phyloP scores from a whole-genome alignment of 1,284 basidiomycete species.

The Paramarasmius palmivorus region DNA sequence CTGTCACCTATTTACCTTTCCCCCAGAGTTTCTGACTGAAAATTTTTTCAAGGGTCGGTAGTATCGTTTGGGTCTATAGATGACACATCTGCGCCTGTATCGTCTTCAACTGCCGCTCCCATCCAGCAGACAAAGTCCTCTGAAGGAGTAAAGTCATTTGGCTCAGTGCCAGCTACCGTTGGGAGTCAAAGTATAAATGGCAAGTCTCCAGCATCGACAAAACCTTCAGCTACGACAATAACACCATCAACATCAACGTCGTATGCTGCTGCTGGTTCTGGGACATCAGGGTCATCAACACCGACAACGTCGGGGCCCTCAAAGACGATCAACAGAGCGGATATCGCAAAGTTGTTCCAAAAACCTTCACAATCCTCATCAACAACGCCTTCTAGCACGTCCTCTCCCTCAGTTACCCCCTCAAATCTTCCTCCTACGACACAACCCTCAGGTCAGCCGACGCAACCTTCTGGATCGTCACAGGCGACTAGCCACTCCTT shows the following conservation, averaged over 20 bases:
- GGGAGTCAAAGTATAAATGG: conserved; percentile 55
- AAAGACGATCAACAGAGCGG: conserved; percentile 50
- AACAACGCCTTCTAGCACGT: conserved; percentile 36
- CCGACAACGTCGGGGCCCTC: conserved; percentile 33
- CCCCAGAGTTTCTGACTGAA: conserved; percentile 13
- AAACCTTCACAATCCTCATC: conserved; percentile 42
- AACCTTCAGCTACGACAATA: conserved; percentile 28
- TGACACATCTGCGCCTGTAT: conserved; percentile 65
- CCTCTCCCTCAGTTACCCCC: conserved; percentile 44
- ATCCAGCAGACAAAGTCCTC: conserved; percentile 55
- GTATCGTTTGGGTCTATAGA: conserved; percentile 87
- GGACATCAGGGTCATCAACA: conserved; percentile 32
- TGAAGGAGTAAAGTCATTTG: conserved; percentile 79
- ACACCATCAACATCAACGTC: conserved; percentile 32
- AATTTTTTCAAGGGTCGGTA: conserved; percentile 48
- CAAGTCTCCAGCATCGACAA: conserved; percentile 45
- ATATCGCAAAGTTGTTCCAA: conserved; percentile 72
- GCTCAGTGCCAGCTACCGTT: conserved; percentile 60
- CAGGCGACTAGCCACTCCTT: conserved; percentile 2
- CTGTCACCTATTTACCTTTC: conserved; percentile 11
- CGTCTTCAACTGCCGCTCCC: conserved; percentile 65
- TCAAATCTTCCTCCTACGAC: conserved; percentile 44
- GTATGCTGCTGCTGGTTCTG: conserved; percentile 31
- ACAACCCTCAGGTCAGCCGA: conserved; percentile 17
- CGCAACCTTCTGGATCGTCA: background rate